These are phyloP conservation scores for Solanum dulcamara DNA, from an alignment of 257 asterid species.

Conservation along the genomic window DNA sequence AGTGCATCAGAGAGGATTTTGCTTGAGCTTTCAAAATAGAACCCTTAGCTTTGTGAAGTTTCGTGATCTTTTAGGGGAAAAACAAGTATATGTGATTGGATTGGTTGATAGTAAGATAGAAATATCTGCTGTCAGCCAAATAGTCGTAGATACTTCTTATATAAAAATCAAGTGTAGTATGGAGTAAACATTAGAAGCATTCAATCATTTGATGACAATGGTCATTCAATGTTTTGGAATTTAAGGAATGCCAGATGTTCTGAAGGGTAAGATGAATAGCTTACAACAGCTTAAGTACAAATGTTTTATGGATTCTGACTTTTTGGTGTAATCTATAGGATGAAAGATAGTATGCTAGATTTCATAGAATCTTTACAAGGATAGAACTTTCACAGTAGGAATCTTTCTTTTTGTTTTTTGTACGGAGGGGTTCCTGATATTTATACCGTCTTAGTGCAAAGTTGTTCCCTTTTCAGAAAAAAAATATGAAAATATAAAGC, in stretches of 20 bases:
- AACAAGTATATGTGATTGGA: not conserved
- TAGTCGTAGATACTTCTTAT: not conserved
- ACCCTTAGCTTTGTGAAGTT: not conserved
- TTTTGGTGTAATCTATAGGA: not conserved
- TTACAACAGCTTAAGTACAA: not conserved
- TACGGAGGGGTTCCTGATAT: not conserved
- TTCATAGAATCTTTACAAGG: not conserved
- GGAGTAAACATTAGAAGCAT: not conserved
- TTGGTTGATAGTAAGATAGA: not conserved
- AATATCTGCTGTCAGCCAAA: not conserved
- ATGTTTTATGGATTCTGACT: not conserved
- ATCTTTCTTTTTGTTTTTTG: not conserved
- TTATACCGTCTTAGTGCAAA: not conserved
- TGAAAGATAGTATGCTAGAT: not conserved
- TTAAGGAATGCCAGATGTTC: not conserved
- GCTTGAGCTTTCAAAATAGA: not conserved
- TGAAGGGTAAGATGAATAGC: not conserved
- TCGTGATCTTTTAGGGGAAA: not conserved
- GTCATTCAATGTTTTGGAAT: not conserved
- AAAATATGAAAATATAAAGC: not conserved
- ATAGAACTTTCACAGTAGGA: not conserved
- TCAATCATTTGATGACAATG: not conserved
- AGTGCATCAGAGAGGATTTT: not conserved
- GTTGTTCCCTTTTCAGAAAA: not conserved
- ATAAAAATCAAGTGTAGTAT: not conserved